A percentile compares a stretch with the other conserved stretches of the same genome.
These are phyloP conservation scores for Annulohypoxylon nitens DNA, from an alignment of 495 filamentous ascomycete species.

Conservation along the genomic window DNA sequence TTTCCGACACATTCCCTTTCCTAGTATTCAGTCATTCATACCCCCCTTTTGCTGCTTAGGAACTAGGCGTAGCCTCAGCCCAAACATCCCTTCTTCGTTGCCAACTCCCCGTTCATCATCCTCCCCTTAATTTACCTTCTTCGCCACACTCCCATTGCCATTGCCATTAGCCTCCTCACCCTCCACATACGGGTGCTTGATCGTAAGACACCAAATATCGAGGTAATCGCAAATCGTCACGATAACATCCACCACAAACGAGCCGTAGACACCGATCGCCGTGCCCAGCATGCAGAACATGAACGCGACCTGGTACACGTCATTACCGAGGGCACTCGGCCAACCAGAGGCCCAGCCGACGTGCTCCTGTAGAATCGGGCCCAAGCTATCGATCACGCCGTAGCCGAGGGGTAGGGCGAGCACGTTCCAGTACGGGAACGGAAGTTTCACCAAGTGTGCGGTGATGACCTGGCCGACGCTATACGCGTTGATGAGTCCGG, in stretches of 20 bases:
- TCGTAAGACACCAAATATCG: slow-evolving; percentile 98
- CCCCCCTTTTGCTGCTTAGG: background rate
- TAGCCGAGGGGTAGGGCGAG: slow-evolving; percentile 74
- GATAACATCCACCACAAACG: slow-evolving; percentile 95
- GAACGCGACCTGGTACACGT: slow-evolving; percentile 84
- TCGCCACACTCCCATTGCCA: slow-evolving; percentile 34
- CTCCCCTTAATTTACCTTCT: slow-evolving; percentile 24
- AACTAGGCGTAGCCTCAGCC: too few relatives aligned
- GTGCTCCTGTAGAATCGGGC: slow-evolving; percentile 69
- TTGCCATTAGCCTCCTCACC: slow-evolving; percentile 28
- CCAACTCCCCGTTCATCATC: background rate
- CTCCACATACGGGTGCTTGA: slow-evolving; percentile 80
- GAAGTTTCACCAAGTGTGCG: slow-evolving; percentile 85
- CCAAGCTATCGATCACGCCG: slow-evolving; percentile 82
- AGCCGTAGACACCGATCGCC: slow-evolving; percentile 88
- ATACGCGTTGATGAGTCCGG: slow-evolving; percentile 91
- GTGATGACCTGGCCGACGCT: slow-evolving; percentile 95
- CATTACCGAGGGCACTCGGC: slow-evolving; percentile 80
- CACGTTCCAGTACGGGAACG: slow-evolving; percentile 91
- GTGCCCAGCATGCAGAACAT: slow-evolving; percentile 85
- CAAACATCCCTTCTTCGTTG: background rate
- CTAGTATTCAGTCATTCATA: background rate
- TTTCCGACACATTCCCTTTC: background rate
- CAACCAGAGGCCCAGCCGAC: slow-evolving; percentile 73
- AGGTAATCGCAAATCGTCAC: slow-evolving; percentile 97